Evolutionary conservation across 2,329 filamentous ascomycete genomes (phyloP).

Genomic region (Microcera coccophila): DNA sequence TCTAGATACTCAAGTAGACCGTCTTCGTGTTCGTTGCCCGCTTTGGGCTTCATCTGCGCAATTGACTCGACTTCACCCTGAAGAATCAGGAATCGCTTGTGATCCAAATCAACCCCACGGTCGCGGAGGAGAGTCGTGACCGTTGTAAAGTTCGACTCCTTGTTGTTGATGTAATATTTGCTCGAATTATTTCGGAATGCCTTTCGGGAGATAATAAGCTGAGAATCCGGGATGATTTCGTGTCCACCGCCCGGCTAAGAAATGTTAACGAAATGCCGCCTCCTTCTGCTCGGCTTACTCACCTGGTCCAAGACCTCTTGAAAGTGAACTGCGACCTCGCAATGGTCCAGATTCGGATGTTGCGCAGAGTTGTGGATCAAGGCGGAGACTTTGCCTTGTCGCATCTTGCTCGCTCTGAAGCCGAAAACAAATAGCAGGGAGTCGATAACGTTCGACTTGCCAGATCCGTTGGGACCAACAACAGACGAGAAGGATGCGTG

Average conservation of each 20-base stretch:
- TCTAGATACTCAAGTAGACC: slow-evolving; percentile 94
- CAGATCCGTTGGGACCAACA: slow-evolving; percentile 94
- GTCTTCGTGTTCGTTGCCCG: slow-evolving; percentile 90
- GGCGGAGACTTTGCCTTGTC: slow-evolving; percentile 96
- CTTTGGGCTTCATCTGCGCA: slow-evolving; percentile 98
- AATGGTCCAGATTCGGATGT: slow-evolving; percentile 78
- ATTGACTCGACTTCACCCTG: slow-evolving; percentile 99
- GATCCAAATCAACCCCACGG: slow-evolving; percentile 89
- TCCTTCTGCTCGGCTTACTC: slow-evolving; percentile 20
- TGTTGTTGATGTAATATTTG: slow-evolving; percentile 95
- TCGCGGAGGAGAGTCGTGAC: slow-evolving; percentile 85
- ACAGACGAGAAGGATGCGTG: slow-evolving; percentile 97
- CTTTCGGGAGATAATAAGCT: slow-evolving; percentile 81
- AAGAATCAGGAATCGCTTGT: slow-evolving; percentile 95
- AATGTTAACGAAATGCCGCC: slow-evolving; percentile 26
- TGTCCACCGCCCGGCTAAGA: slow-evolving; percentile 64
- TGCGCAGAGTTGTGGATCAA: slow-evolving; percentile 95
- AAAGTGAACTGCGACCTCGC: slow-evolving; percentile 96
- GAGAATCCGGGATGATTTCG: slow-evolving; percentile 76
- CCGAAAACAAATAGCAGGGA: slow-evolving; percentile 98
- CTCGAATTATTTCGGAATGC: slow-evolving; percentile 98
- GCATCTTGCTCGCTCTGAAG: slow-evolving; percentile 98
- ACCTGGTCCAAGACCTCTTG: slow-evolving; percentile 87
- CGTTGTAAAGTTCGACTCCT: slow-evolving; percentile 84
- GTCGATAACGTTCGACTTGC: slow-evolving; percentile 98